Conservation (phyloP, 179 eudicot genomes). For the Beta corolliflora region DNA sequence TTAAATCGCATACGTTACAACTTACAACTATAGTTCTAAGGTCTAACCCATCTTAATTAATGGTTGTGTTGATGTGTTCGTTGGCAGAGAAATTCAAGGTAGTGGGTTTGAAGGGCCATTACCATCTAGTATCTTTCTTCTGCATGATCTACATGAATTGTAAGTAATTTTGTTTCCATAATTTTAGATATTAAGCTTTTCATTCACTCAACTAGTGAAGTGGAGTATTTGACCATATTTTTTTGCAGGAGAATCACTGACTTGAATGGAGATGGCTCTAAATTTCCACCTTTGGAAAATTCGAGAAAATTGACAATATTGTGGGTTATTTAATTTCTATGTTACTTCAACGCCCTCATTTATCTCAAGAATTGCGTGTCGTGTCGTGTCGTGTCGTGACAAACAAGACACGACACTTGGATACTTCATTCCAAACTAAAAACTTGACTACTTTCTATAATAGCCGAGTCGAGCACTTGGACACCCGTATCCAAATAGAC, state of each 20-base stretch:
- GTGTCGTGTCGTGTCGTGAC: too few species aligned
- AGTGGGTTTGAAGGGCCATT: slow-evolving; percentile 59
- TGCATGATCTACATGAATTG: slow-evolving; percentile 35
- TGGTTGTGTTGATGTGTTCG: too few species aligned
- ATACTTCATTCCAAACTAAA: too few species aligned
- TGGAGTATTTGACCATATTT: background rate
- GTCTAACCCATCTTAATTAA: background rate
- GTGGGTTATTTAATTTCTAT: slow-evolving; percentile 33
- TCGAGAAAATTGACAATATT: slow-evolving; percentile 24
- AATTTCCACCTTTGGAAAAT: slow-evolving; percentile 37
- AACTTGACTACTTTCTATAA: too few species aligned
- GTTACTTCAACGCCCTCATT: too few species aligned
- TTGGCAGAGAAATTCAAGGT: slow-evolving; percentile 44
- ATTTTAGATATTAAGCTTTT: too few species aligned
- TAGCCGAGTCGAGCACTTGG: too few species aligned
- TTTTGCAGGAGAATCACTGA: slow-evolving; percentile 50
- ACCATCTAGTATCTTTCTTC: slow-evolving; percentile 42
- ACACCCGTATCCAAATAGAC: too few species aligned
- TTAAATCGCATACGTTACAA: too few species aligned
- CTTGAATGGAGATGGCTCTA: slow-evolving; percentile 38
- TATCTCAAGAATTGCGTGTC: too few species aligned
- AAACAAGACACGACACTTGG: too few species aligned
- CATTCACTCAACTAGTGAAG: too few species aligned
- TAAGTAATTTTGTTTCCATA: slow-evolving; percentile 21
- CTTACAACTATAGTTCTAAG: background rate